Conservation (phyloP, 129 eudicot genomes). For the Centrapalus pauciflorus region DNA sequence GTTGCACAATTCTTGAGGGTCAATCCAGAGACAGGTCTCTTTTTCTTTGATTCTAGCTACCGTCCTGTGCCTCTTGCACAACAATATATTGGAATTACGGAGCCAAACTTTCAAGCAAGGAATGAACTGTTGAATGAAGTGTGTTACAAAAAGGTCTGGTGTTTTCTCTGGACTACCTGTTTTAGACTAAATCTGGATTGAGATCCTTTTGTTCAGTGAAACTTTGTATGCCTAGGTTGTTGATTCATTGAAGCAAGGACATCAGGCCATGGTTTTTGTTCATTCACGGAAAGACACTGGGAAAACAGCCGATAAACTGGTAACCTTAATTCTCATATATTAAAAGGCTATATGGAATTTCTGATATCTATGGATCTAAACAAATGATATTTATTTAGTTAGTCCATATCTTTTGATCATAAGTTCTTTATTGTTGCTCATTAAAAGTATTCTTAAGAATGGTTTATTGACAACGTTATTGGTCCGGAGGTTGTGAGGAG, state of each 20-base stretch:
- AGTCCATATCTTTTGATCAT: neutral
- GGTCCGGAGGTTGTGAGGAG: too few species aligned
- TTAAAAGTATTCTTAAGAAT: too few species aligned
- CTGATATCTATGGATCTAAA: neutral
- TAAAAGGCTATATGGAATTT: neutral
- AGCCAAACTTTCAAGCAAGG: constrained; percentile 72
- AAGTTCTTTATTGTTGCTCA: neutral
- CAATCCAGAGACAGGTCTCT: constrained; percentile 81
- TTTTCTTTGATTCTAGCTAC: constrained; percentile 96
- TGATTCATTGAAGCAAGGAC: constrained; percentile 75
- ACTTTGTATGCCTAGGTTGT: constrained; percentile 47
- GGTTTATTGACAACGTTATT: too few species aligned
- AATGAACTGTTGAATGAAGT: constrained; percentile 71
- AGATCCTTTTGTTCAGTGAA: neutral
- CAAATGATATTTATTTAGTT: neutral
- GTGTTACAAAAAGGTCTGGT: constrained; percentile 77
- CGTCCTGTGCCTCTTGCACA: constrained; percentile 99
- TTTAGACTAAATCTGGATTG: constrained; percentile 5
- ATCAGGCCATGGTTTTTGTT: constrained; percentile 97
- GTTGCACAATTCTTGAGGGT: constrained; percentile 98
- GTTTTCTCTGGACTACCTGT: neutral
- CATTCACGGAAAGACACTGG: constrained; percentile 99
- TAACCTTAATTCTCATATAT: constrained; percentile 22
- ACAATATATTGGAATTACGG: constrained; percentile 87
- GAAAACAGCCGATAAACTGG: constrained; percentile 92